phyloP scores from a whole-genome alignment of 805 yeast genomes.

The Ogataea parapolymorpha region DNA sequence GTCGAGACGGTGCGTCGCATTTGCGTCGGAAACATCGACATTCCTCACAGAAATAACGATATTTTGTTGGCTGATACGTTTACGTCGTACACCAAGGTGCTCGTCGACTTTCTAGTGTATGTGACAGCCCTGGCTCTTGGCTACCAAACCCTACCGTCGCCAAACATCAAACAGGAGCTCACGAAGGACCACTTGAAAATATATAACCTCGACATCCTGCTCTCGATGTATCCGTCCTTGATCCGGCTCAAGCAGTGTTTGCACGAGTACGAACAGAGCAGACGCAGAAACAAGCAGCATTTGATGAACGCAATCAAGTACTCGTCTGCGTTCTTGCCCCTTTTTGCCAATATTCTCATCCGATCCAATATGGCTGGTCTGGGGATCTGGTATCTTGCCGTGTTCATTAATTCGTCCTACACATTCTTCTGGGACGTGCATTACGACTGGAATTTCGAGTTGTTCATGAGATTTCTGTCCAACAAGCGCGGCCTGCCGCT shows the following conservation, averaged over 20 bases:
- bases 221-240: slow-evolving; percentile 54
- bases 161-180: slow-evolving; percentile 21
- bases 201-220: slow-evolving; percentile 30
- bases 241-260: slow-evolving; percentile 82
- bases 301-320: slow-evolving; percentile 75
- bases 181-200: slow-evolving; percentile 30
- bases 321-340: slow-evolving; percentile 55
- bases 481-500: slow-evolving; percentile 17
- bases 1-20: slow-evolving; percentile 51
- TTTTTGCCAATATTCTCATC: slow-evolving; percentile 35
- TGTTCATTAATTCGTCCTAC: slow-evolving; percentile 65
- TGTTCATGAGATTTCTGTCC: slow-evolving; percentile 39
- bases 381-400: slow-evolving; percentile 41
- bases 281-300: slow-evolving; percentile 47
- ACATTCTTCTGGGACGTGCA: slow-evolving; percentile 86
- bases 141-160: slow-evolving; percentile 34
- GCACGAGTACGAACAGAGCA: slow-evolving; percentile 55
- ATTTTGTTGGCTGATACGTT: slow-evolving; percentile 80
- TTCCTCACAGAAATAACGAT: slow-evolving; percentile 66
- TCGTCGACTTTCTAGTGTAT: slow-evolving; percentile 67
- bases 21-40: slow-evolving; percentile 55
- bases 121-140: slow-evolving; percentile 43
- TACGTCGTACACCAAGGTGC: slow-evolving; percentile 73
- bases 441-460: slow-evolving; percentile 80
- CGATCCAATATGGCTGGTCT: slow-evolving; percentile 30